Evolutionary conservation across 2,329 filamentous ascomycete species (phyloP).

Genomic region (Cadophora gregata): DNA sequence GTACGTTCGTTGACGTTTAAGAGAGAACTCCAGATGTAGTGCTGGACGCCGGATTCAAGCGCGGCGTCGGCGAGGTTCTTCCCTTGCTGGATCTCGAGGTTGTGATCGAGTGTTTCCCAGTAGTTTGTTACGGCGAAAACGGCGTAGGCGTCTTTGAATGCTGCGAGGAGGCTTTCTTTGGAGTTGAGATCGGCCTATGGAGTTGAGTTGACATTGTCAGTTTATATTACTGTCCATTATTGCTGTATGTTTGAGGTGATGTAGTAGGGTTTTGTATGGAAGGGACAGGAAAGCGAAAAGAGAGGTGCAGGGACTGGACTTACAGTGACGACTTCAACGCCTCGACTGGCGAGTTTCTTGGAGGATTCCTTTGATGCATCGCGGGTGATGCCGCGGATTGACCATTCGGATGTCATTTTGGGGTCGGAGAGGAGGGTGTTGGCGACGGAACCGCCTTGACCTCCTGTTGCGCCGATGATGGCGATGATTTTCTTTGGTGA

Average conservation of each 20-base stretch:
- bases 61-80: not conserved
- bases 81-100: not conserved
- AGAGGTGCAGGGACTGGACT: too few relatives aligned
- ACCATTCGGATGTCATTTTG: not conserved
- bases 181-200: not conserved
- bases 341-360: not conserved
- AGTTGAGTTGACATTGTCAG: not conserved
- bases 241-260: too few relatives aligned
- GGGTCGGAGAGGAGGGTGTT: not conserved
- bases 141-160: not conserved
- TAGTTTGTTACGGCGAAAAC: not conserved
- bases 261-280: too few relatives aligned
- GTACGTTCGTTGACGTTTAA: not conserved
- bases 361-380: not conserved
- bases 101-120: not conserved
- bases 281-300: too few relatives aligned
- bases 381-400: not conserved
- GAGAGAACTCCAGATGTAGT: not conserved
- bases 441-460: not conserved
- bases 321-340: not conserved
- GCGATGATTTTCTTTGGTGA: not conserved
- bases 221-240: not conserved
- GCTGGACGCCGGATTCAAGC: not conserved
- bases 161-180: not conserved
- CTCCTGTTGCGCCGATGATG: not conserved